These are phyloP conservation scores for Anastatica hierochuntica DNA, from an alignment of 345 rosid species.

Conservation along the genomic window DNA sequence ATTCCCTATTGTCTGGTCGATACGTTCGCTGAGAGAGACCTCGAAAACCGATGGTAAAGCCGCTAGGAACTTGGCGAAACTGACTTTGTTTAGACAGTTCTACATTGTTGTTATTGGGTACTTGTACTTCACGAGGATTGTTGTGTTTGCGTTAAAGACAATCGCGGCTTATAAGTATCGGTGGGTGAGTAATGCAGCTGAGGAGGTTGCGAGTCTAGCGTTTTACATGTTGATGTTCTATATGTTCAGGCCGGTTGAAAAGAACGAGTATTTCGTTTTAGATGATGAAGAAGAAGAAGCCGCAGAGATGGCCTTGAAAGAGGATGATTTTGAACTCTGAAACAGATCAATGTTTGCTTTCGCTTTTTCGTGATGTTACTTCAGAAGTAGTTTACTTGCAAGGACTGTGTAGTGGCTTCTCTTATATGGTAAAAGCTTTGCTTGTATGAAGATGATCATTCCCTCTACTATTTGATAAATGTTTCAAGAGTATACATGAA, in stretches of 20 bases:
- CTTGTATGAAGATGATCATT: neutral
- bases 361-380: neutral
- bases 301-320: constrained; percentile 59
- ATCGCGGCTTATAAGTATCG: constrained; percentile 78
- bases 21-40: constrained; percentile 70
- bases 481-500: too few relatives aligned
- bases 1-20: constrained; percentile 95
- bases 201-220: constrained; percentile 69
- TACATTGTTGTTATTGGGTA: constrained; percentile 90
- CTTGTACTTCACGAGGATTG: constrained; percentile 85
- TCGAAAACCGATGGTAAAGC: constrained; percentile 96
- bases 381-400: too few relatives aligned
- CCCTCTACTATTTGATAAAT: neutral
- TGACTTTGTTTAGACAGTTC: constrained; percentile 80
- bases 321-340: constrained; percentile 87
- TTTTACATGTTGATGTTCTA: constrained; percentile 74
- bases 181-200: constrained; percentile 91
- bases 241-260: constrained; percentile 91
- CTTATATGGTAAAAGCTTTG: too few relatives aligned
- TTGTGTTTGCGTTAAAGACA: constrained; percentile 73
- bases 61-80: constrained; percentile 78
- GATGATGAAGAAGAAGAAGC: constrained; percentile 92
- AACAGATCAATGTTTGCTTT: constrained; percentile 40
- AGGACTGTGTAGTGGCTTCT: neutral
- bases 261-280: constrained; percentile 73